Evolutionary conservation across 371 early-diverging fungal genomes (phyloP), one percentile per base, ranked within the genome.

Genomic region (Mucor lusitanicus): DNA sequence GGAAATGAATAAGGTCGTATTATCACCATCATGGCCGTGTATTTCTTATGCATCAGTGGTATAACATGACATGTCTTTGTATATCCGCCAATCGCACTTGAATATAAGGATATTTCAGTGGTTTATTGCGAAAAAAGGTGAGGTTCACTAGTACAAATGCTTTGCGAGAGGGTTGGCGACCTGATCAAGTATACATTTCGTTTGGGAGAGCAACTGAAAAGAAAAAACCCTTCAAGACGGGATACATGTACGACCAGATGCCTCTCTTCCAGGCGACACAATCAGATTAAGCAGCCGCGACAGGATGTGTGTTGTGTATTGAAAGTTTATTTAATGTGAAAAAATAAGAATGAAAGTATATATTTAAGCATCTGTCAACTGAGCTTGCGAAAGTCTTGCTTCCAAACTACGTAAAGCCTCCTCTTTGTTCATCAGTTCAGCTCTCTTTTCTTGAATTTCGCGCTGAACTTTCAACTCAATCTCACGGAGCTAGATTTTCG

Each of bases 361-460:
- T 55, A 17, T 17, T 55, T 56, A 56, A 56, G 32, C 56, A 64
- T 80, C 80, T 60, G 74, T 70, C 9, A 80, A 50, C 66, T 81
- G 82, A 48, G 82, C 77, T 61, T 80, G 77, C 53, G 84, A 79
- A 53, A 84, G 68, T 63, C 85, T 78, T 9, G 83, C 81, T 67
- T 86, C 87, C 68, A 86, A 69, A 46, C 68, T 81, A 56, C 87
- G 83, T 30, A 86, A 71, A n/a, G 85, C 84, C 70, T 86, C 87
- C 71, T 86, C 87, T 65, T 86, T 86, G 61, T 76, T 84, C 71
- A 85, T 73, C 25, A 86, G 72, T 66, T 86, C 87, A 68, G 81
- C 84, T 66, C 84, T 69, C 73, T 86, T 86, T 74, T 86, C 86
- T 68, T 84, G 82, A 63, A 85, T 87, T 63, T 85, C 87, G 59